phyloP scores from a whole-genome alignment of 768 basidiomycete species.

The Leccinum barrowsii region DNA sequence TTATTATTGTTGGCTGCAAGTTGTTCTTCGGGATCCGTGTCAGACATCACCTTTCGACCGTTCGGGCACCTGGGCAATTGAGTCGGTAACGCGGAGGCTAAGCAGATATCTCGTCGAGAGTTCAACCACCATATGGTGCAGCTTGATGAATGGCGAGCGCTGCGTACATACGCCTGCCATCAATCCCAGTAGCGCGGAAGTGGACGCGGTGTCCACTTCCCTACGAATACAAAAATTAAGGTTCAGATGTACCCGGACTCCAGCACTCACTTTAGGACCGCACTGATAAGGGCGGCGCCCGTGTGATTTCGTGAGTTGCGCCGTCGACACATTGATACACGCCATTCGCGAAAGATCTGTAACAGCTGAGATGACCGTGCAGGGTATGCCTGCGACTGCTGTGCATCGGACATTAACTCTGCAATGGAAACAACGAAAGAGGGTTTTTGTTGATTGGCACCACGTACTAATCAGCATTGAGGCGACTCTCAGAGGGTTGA shows the following conservation, averaged over 20 bases:
- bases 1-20: not conserved
- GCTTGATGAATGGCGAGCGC: not conserved
- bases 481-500: not conserved
- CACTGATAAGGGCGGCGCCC: not conserved
- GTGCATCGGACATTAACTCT: not conserved
- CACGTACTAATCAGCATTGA: conserved; percentile 5
- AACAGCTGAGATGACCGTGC: not conserved
- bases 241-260: not conserved
- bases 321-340: not conserved
- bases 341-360: not conserved
- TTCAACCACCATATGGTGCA: not conserved
- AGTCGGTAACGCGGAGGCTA: not conserved
- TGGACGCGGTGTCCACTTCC: not conserved
- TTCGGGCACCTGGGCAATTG: not conserved
- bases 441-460: not conserved
- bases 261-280: conserved; percentile 3
- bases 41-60: not conserved
- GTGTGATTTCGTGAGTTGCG: not conserved
- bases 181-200: not conserved
- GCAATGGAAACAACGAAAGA: not conserved
- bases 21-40: not conserved
- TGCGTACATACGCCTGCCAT: not conserved
- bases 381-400: not conserved
- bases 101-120: not conserved
- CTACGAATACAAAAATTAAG: conserved; percentile 1